These are phyloP conservation scores for Fusarium hostae DNA, from an alignment of 2,329 filamentous ascomycete genomes.

Conservation along the genomic window DNA sequence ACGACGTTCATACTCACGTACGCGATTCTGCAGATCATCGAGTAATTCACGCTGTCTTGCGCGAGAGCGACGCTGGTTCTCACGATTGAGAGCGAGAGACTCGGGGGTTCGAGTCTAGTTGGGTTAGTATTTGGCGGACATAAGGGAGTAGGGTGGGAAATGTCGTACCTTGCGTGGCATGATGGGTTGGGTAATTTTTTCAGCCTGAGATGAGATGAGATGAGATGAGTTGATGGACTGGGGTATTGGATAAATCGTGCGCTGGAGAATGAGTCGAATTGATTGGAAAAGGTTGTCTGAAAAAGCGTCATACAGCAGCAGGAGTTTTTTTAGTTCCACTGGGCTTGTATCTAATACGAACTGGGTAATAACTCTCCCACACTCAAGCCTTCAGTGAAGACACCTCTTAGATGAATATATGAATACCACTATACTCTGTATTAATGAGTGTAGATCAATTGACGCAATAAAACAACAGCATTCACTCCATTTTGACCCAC, in stretches of 20 bases:
- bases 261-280: neutral
- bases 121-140: neutral
- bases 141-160: rapidly evolving
- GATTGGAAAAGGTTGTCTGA: slow-evolving; percentile 2
- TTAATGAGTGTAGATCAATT: neutral
- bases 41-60: slow-evolving; percentile 57
- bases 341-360: slow-evolving; percentile 5
- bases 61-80: slow-evolving; percentile 60
- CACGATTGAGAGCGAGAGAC: slow-evolving; percentile 48
- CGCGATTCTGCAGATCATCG: slow-evolving; percentile 53
- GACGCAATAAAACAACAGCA: neutral
- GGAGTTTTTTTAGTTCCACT: slow-evolving; percentile 19
- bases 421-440: neutral
- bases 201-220: neutral
- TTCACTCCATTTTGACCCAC: neutral
- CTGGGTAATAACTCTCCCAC: neutral
- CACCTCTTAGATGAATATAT: neutral
- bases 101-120: slow-evolving; percentile 40
- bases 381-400: neutral
- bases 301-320: neutral
- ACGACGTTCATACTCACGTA: slow-evolving; percentile 55
- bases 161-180: slow-evolving; percentile 36
- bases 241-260: neutral
- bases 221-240: neutral
- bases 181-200: neutral